These are phyloP conservation scores for Albizia julibrissin DNA, from an alignment of 306 rosid species.

Conservation along the genomic window DNA sequence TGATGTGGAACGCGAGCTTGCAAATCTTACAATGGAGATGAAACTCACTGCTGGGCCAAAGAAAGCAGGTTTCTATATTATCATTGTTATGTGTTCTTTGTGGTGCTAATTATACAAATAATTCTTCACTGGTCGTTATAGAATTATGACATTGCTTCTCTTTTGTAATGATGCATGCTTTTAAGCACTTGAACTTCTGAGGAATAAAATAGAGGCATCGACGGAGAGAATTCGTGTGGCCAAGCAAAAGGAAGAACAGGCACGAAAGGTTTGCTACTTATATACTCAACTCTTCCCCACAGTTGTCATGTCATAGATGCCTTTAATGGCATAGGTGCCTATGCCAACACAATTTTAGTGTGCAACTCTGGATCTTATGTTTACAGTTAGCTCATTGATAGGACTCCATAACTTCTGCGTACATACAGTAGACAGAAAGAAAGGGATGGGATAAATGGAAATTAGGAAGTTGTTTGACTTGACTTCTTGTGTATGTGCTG, in stretches of 20 bases:
- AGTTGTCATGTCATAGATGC: neutral
- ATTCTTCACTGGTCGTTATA: neutral
- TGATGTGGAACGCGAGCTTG: neutral
- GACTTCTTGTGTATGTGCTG: neutral
- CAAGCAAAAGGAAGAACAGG: neutral
- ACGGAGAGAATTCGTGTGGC: neutral
- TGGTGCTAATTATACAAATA: neutral
- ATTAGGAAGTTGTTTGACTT: neutral
- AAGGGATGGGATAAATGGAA: neutral
- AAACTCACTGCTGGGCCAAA: constrained; percentile 1
- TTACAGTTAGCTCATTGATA: neutral
- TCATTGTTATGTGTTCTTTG: neutral
- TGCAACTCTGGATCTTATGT: neutral
- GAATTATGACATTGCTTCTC: neutral
- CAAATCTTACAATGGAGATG: neutral
- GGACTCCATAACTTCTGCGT: neutral
- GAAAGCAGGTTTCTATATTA: constrained; percentile 1
- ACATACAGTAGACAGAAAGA: neutral
- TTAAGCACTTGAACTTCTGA: constrained; percentile 5
- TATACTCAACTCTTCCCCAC: neutral
- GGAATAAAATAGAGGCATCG: neutral
- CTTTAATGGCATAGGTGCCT: neutral
- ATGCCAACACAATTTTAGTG: neutral
- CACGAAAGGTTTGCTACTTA: neutral
- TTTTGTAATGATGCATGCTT: neutral